Percentiles rank a stretch among this genome's conserved stretches.
phyloP scores from a whole-genome alignment of 805 yeast genomes.

The Ogataea pilisensis region DNA sequence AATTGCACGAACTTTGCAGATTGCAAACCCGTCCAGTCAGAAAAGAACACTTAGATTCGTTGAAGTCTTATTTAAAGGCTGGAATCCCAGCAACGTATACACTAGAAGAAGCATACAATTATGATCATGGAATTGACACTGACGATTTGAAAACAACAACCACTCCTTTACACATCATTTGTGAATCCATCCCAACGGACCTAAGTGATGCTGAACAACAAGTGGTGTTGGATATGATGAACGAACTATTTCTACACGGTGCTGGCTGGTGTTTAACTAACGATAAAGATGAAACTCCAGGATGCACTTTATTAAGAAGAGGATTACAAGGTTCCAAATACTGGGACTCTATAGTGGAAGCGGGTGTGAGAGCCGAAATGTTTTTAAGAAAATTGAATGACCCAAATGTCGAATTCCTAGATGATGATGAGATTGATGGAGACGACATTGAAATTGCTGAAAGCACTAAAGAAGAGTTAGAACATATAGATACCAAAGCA shows the following conservation, averaged over 20 bases:
- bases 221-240: slow-evolving; percentile 52
- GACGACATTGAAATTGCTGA: slow-evolving; percentile 16
- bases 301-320: slow-evolving; percentile 65
- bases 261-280: slow-evolving; percentile 90
- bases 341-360: slow-evolving; percentile 60
- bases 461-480: slow-evolving; percentile 12
- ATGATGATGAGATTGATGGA: slow-evolving; percentile 30
- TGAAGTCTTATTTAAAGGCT: slow-evolving; percentile 44
- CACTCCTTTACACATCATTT: slow-evolving; percentile 73
- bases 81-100: slow-evolving; percentile 87
- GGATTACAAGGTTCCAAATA: slow-evolving; percentile 35
- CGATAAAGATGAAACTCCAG: slow-evolving; percentile 72
- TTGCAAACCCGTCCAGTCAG: slow-evolving; percentile 50
- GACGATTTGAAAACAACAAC: slow-evolving; percentile 47
- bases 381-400: slow-evolving; percentile 69
- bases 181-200: slow-evolving; percentile 42
- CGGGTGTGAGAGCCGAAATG: slow-evolving; percentile 89
- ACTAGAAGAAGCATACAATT: slow-evolving; percentile 67
- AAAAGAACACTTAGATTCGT: slow-evolving; percentile 37
- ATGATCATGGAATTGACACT: slow-evolving; percentile 36
- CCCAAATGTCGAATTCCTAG: slow-evolving; percentile 57
- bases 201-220: slow-evolving; percentile 36
- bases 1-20: slow-evolving; percentile 60
- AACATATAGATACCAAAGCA: slow-evolving; percentile 14
- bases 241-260: slow-evolving; percentile 71